phyloP scores from a whole-genome alignment of 2,329 filamentous ascomycete genomes.

The Didymella segeticola region DNA sequence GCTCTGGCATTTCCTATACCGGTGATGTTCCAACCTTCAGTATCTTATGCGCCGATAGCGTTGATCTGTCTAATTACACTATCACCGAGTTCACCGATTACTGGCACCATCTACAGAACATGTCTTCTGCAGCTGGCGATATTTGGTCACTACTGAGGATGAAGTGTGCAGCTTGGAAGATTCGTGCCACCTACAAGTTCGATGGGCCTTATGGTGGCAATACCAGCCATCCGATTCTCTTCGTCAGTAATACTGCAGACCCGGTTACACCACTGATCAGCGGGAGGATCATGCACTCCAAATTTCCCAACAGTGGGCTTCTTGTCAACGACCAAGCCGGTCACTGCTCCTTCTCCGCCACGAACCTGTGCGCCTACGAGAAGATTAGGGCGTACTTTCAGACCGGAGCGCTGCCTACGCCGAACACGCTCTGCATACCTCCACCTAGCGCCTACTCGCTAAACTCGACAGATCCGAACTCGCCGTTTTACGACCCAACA shows the following conservation, averaged over 20 bases:
- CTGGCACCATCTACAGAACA: slow-evolving; percentile 39
- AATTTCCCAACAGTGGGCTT: slow-evolving; percentile 54
- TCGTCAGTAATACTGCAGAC: slow-evolving; percentile 64
- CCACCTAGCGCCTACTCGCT: slow-evolving; percentile 41
- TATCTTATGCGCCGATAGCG: slow-evolving; percentile 52
- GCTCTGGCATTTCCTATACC: not conserved
- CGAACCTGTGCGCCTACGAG: slow-evolving; percentile 45
- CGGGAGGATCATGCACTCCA: slow-evolving; percentile 49
- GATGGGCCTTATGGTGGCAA: slow-evolving; percentile 39
- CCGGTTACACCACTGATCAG: slow-evolving; percentile 64
- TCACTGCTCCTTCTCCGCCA: slow-evolving; percentile 55
- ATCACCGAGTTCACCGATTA: slow-evolving; percentile 43
- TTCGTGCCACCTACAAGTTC: slow-evolving; percentile 46
- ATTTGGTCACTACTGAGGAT: slow-evolving; percentile 49
- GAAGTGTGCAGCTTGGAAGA: slow-evolving; percentile 49
- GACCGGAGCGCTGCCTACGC: slow-evolving; percentile 53
- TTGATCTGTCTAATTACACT: slow-evolving; percentile 37
- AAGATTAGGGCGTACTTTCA: slow-evolving; percentile 51
- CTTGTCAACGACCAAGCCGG: slow-evolving; percentile 52
- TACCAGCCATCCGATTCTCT: slow-evolving; percentile 63
- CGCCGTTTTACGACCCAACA: slow-evolving; percentile 32
- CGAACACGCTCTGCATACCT: slow-evolving; percentile 53
- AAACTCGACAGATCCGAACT: slow-evolving; percentile 50
- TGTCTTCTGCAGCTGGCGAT: slow-evolving; percentile 47
- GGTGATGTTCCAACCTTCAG: slow-evolving; percentile 25